Evolutionary conservation across 192 early-diverging fungal genomes (phyloP), one percentile per base, ranked within the genome.

Genomic region (Diversispora eburnea): DNA sequence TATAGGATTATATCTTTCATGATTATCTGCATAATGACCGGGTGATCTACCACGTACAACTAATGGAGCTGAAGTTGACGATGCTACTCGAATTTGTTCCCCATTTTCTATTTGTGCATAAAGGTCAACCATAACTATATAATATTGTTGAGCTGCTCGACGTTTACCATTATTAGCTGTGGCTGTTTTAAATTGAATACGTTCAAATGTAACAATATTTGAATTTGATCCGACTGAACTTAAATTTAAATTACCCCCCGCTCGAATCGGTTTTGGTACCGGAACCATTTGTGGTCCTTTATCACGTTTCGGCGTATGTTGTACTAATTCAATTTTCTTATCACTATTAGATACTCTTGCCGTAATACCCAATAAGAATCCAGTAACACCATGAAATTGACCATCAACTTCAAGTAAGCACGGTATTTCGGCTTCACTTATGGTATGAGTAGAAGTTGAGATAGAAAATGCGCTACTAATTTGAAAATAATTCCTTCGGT

Each of bases 171-270:
- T 97, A 79, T 97, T 98, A 41, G 93, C 93, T 0, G 96, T 98
- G 25, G 95, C 95, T 0, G 91, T 91, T 76, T 97, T 98, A 89
- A 98, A 98, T 83, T 98, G 96, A 47, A 98, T 84, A 46, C 96
- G 87, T 72, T 98, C 95, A 78, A 94, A 98, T 48, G 92, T 92
- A 8, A 89, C 88, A 0, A 87, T 82, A 39, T 82, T 80, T 48
- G 82, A 67, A 45, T 84, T 83, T 48, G 77, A 55, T 13, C 72
- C 73, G 17, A 76, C 45, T 10, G 77, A 77, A 19, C 70, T 66
- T 25, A 76, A 47, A 67, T 78, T 83, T 5, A 90, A 74, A 52
- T 87, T 87, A 17, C 89, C 88, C 54, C 84, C 88, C 15, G 87
- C 77, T 13, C 82, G 76, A 52, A 88, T 81, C 0, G 87, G 80